Percentiles rank a stretch among this genome's conserved stretches.
Conservation (phyloP, 2,329 filamentous ascomycete species). For the Xylaria polymorpha region DNA sequence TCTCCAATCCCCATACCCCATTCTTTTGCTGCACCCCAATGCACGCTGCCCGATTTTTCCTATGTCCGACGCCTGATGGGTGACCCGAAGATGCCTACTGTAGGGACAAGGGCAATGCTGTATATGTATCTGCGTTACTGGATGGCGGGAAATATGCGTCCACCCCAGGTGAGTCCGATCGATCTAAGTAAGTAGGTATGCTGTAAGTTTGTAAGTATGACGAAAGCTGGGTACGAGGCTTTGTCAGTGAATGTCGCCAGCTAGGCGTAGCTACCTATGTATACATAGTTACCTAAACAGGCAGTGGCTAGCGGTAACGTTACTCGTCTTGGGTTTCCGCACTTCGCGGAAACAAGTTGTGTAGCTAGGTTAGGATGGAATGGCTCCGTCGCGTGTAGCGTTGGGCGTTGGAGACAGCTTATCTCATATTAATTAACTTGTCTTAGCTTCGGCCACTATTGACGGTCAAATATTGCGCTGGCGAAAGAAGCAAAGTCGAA, state of each 20-base stretch:
- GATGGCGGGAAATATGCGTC: conserved; percentile 4
- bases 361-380: conserved; percentile 6
- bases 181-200: neutral
- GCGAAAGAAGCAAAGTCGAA: conserved; percentile 17
- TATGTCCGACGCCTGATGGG: conserved; percentile 9
- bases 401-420: conserved; percentile 22
- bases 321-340: conserved; percentile 22
- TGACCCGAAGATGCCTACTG: conserved; percentile 9
- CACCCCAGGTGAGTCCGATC: conserved; percentile 2
- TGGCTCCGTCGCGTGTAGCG: conserved; percentile 21
- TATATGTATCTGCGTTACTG: neutral
- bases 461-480: conserved; percentile 14
- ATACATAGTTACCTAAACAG: neutral
- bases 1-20: conserved; percentile 12
- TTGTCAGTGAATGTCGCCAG: neutral
- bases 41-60: conserved; percentile 18
- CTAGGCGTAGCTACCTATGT: neutral
- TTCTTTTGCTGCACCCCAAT: conserved; percentile 14
- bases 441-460: conserved; percentile 23
- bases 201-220: neutral
- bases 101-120: neutral
- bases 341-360: neutral
- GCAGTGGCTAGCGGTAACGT: conserved; percentile 28
- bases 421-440: conserved; percentile 36
- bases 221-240: neutral